These are phyloP conservation scores for Neocallimastix lanati DNA, from an alignment of 192 early-diverging fungal species.

Conservation along the genomic window DNA sequence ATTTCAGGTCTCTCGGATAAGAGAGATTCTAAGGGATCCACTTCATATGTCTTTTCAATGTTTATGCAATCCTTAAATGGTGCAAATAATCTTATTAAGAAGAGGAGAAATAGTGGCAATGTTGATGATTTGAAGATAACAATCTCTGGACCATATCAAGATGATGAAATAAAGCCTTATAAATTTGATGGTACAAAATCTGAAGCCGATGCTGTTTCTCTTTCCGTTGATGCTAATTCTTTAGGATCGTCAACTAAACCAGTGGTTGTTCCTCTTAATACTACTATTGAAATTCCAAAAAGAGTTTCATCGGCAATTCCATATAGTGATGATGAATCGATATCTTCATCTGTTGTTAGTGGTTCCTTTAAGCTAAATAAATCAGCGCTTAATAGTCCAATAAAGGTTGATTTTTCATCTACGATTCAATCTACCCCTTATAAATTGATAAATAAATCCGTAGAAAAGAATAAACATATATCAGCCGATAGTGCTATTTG, in stretches of 20 bases:
- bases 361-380: neutral
- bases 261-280: neutral
- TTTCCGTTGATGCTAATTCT: neutral
- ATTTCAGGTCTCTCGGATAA: neutral
- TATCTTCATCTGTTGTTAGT: neutral
- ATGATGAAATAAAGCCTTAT: neutral
- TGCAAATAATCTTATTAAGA: neutral
- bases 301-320: neutral
- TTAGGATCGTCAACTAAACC: neutral
- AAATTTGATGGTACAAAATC: neutral
- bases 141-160: neutral
- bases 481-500: neutral
- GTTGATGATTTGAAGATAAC: neutral
- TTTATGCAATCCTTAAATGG: neutral
- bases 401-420: neutral
- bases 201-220: neutral
- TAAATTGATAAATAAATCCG: neutral
- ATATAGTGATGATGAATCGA: neutral
- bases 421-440: neutral
- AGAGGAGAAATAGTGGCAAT: neutral
- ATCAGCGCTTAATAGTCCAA: neutral
- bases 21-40: neutral
- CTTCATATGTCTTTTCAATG: neutral
- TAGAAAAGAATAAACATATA: neutral
- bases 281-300: neutral